Base-by-base conservation (phyloP, 2,329 filamentous ascomycete genomes). In the Cladosporium sp. region DNA sequence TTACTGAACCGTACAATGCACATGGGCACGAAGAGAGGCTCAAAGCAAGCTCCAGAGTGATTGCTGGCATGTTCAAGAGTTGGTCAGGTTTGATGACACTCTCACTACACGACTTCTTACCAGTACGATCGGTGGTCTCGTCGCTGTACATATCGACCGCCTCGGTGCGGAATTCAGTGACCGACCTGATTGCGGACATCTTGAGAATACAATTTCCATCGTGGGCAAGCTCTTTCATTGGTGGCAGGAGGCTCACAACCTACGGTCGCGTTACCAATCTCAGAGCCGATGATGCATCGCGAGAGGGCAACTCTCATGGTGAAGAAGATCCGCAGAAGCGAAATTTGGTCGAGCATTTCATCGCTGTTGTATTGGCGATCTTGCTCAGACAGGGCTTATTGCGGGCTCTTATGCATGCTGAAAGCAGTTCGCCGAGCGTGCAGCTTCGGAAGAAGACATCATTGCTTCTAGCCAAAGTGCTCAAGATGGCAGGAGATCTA, bases 211-310 rank as follows among this genome's bases (percentile, higher is more conserved):
- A 98, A 72, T 90, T 93, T 66, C 88, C 95, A 52, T 89, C 93
- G 10, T 99, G 95, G 95, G 96, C 95, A 8, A 93, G 92, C 0
- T 96, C 94, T 0, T 99, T 97, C 76, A 85, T 99, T 57, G 95
- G 96, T 41, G 96, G 95, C 8, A 87, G 95, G 70, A 86, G 96
- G 67, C 83, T 99, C 57, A 99, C 96, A 0, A 99, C 95, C 0
- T 99, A 99, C 77, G 94, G 93, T n/a, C 87, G 96, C 72, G 93
- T 98, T 44, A 89, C 92, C 8, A 95, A 92, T 68, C 81, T 98
- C 61, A 92, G 92, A 71, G 84, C 88, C 1, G 83, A 88, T 32
- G 67, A 68, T 36, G 81, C 85, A 26, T 76, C 82, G 8, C 83
- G 83, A 66, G 79, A 85, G 44, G 85, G 86, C 41, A 75, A 79